phyloP scores from a whole-genome alignment of 148 eudicot species.

The Amaranthus cruentus region DNA sequence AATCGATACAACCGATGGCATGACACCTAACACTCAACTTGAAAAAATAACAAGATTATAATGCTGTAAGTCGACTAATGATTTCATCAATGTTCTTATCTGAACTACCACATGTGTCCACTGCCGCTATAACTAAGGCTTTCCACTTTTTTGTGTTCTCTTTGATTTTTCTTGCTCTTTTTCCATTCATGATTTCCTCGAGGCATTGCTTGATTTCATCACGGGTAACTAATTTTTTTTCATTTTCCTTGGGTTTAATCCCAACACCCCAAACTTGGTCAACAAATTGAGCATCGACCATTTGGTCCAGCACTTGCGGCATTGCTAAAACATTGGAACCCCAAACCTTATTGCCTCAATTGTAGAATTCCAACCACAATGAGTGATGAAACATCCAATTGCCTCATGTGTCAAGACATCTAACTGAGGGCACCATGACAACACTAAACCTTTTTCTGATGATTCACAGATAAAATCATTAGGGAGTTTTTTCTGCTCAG shows the following conservation, averaged over 20 bases:
- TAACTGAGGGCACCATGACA: conserved; percentile 24
- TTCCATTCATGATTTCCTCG: conserved; percentile 14
- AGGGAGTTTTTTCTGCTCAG: conserved; percentile 17
- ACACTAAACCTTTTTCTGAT: conserved; percentile 19
- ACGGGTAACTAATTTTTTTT: background rate
- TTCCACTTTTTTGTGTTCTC: conserved; percentile 24
- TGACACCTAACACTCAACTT: background rate
- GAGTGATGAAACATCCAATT: conserved; percentile 27
- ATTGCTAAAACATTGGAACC: conserved; percentile 24
- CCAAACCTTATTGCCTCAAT: conserved; percentile 26
- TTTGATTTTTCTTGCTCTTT: conserved; percentile 11
- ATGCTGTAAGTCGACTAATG: conserved; percentile 12
- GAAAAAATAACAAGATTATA: background rate
- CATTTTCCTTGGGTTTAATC: conserved; percentile 8
- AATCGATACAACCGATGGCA: background rate
- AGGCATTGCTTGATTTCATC: conserved; percentile 14
- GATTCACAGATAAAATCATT: conserved; percentile 1
- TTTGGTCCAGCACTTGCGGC: conserved; percentile 29
- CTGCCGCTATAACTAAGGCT: conserved; percentile 21
- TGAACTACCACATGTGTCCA: conserved; percentile 16
- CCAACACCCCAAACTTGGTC: conserved; percentile 25
- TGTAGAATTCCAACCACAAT: conserved; percentile 30
- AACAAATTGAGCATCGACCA: conserved; percentile 21
- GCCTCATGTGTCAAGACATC: conserved; percentile 25
- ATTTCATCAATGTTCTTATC: conserved; percentile 23